Evolutionary conservation across 2,329 filamentous ascomycete species (phyloP), one percentile per base, ranked within the genome.

Genomic region (Niveomyces coronatus): DNA sequence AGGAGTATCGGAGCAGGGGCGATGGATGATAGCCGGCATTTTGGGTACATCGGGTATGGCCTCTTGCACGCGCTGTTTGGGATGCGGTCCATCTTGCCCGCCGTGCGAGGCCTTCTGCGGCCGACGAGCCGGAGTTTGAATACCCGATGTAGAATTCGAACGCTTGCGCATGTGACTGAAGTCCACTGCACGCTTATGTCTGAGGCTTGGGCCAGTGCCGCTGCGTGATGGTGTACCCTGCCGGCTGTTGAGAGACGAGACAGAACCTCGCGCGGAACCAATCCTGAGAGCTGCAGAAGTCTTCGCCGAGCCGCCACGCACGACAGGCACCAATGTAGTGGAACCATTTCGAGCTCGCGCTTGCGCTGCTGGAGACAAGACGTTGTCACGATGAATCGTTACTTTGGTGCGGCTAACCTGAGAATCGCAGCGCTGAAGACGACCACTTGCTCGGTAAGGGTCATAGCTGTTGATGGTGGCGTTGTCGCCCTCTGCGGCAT

Each of bases 391-490:
- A 50, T 86, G 80, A 33, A 91, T 68, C 0, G 76, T 76, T 36
- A 87, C 74, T 48, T 76, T 82, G 20, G 79, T 70, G 49, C 78
- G 77, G 43, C 78, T 72, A 7, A 65, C 68, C 35, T 76, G 68
- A 1, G 65, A 61, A 17, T 64, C 55, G 24, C 49, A 52, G 7
- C 55, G 51, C 24, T 64, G 57, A 26, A 58, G 56, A 34, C 65
- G 55, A 6, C 71, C 69, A 3, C 82, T 86, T 4, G 82, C 76
- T 50, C 84, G 76, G 56, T 83, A 94, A 0, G 87, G 86, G 55
- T 94, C 88, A 49, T 94, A 94, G 57, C 82, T 91, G 45, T 73
- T 56, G 9, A 68, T 53, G 0, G 68, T 74, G 8, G 64, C 68
- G 15, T 53, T 49, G 7, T 71, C 69, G 2, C 62, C 63, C 20